A percentile compares a stretch with the other conserved stretches of the same genome.
Conservation (phyloP, 192 early-diverging fungal genomes). For the Fimicolochytrium jonesii region DNA sequence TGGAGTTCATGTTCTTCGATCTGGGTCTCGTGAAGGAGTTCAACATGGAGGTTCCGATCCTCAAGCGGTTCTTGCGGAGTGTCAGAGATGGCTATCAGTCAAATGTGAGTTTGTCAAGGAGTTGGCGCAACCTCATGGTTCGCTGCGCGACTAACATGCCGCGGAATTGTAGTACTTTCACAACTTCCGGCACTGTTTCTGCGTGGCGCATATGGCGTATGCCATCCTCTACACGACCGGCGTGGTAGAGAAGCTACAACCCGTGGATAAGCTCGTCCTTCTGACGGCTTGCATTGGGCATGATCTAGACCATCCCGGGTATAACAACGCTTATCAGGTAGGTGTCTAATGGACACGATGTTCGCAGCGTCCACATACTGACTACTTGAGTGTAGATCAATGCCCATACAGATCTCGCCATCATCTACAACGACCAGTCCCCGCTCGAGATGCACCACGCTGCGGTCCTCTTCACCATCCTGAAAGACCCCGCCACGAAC, state of each 20-base stretch:
- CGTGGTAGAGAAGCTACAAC: constrained; percentile 29
- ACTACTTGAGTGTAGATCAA: too few relatives aligned
- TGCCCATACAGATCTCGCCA: constrained; percentile 42
- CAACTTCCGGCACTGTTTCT: constrained; percentile 52
- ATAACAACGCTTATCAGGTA: constrained; percentile 51
- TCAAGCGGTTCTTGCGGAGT: constrained; percentile 30
- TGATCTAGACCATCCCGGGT: constrained; percentile 43
- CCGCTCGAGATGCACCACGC: constrained; percentile 50
- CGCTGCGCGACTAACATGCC: too few relatives aligned
- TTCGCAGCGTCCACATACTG: too few relatives aligned
- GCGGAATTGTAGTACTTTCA: constrained; percentile 46
- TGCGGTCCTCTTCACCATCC: constrained; percentile 44
- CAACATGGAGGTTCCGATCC: constrained; percentile 30
- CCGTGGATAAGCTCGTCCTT: constrained; percentile 37
- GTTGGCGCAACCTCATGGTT: not conserved
- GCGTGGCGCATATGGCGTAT: constrained; percentile 52
- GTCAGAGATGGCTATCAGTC: constrained; percentile 35
- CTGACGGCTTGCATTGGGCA: constrained; percentile 30
- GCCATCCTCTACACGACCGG: constrained; percentile 32
- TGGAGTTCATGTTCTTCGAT: constrained; percentile 40
- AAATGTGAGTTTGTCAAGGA: constrained; percentile 20
- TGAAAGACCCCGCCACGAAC: constrained; percentile 32
- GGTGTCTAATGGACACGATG: too few relatives aligned
- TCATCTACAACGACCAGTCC: constrained; percentile 50
- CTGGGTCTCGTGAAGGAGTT: constrained; percentile 34